These are phyloP conservation scores for Calonectria pteridis DNA, from an alignment of 2,329 filamentous ascomycete genomes.

Conservation along the genomic window DNA sequence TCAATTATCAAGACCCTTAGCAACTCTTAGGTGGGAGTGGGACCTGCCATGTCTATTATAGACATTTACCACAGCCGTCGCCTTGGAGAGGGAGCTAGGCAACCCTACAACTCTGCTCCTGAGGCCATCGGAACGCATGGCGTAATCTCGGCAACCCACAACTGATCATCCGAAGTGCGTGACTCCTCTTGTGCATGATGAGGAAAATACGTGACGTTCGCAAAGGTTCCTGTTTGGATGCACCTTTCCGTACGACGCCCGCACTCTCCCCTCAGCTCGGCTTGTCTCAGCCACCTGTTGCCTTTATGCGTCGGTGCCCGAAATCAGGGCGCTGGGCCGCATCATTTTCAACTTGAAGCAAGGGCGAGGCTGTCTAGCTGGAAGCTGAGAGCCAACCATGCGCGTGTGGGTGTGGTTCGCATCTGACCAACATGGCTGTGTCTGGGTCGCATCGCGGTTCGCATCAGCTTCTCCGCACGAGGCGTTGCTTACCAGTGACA, in stretches of 20 bases:
- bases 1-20: not conserved
- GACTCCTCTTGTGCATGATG: not conserved
- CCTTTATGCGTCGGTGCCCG: constrained; percentile 30
- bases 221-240: constrained; percentile 5
- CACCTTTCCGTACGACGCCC: not conserved
- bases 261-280: constrained; percentile 4
- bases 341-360: constrained; percentile 16
- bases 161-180: constrained; percentile 9
- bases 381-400: constrained; percentile 33
- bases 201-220: not conserved
- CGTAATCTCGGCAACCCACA: not conserved
- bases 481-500: constrained; percentile 11
- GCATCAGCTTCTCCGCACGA: constrained; percentile 15
- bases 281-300: not conserved
- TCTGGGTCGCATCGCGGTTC: constrained; percentile 27
- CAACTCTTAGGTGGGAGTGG: not conserved
- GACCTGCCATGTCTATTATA: constrained; percentile 18
- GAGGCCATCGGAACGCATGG: not conserved
- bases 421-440: constrained; percentile 24
- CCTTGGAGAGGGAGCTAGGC: not conserved
- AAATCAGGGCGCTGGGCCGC: constrained; percentile 28
- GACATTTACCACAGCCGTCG: not conserved
- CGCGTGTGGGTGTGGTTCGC: constrained; percentile 30
- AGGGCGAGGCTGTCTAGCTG: constrained; percentile 14
- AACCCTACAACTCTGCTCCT: not conserved